Evolutionary conservation across 2,329 filamentous ascomycete species (phyloP).

Genomic region (Aspergillus ustus): DNA sequence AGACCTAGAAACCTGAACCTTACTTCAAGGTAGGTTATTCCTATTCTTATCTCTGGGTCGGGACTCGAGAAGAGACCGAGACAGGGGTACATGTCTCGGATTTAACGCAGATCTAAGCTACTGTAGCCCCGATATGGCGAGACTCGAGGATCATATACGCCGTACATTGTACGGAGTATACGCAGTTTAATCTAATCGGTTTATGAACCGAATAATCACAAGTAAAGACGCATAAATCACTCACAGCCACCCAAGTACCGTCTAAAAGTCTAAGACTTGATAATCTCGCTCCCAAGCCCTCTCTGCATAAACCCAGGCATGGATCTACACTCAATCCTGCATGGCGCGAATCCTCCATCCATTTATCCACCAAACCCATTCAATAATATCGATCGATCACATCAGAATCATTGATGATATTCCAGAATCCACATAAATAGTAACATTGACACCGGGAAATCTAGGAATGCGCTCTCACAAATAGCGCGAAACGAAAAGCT

Average conservation of each 20-base stretch:
- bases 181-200: not conserved
- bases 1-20: not conserved
- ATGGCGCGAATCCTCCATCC: not conserved
- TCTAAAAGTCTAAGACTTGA: not conserved
- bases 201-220: not conserved
- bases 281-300: not conserved
- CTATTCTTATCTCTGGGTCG: not conserved
- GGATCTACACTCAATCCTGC: not conserved
- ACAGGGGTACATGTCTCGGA: not conserved
- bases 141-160: not conserved
- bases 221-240: not conserved
- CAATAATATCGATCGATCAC: not conserved
- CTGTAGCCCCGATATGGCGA: not conserved
- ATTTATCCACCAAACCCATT: not conserved
- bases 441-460: not conserved
- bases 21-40: not conserved
- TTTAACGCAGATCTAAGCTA: not conserved
- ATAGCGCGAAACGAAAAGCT: not conserved
- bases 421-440: not conserved
- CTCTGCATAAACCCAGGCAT: constrained; percentile 4
- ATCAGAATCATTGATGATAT: not conserved
- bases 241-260: not conserved
- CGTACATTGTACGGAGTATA: not conserved
- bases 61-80: not conserved
- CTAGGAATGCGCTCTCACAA: not conserved